A percentile compares a stretch with the other conserved stretches of the same genome.
phyloP scores from a whole-genome alignment of 768 basidiomycete species.

The Hygrophoropsis aurantiaca region DNA sequence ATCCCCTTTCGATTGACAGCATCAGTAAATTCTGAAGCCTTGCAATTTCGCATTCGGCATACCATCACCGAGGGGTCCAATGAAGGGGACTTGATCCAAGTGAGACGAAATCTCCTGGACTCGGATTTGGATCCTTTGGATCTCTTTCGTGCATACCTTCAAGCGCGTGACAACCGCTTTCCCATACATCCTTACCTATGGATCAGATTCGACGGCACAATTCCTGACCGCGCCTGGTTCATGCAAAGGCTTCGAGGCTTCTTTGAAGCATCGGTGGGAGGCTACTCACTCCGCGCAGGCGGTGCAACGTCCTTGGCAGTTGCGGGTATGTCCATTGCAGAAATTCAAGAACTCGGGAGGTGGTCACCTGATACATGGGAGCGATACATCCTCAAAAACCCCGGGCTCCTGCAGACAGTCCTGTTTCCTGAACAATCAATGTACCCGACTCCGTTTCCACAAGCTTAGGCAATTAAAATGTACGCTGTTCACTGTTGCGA shows the following conservation, averaged over 20 bases:
- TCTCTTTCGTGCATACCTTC: conserved; percentile 21
- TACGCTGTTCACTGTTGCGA: too few species aligned
- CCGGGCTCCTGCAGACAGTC: conserved; percentile 29
- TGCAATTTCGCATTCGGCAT: conserved; percentile 10
- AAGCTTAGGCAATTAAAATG: too few species aligned
- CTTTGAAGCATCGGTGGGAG: conserved; percentile 8
- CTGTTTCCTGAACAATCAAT: conserved; percentile 6
- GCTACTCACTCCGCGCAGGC: conserved; percentile 38
- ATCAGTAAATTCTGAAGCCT: neutral
- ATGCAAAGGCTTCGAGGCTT: conserved; percentile 12
- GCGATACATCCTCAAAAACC: conserved; percentile 40
- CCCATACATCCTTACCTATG: conserved; percentile 32
- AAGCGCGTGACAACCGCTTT: conserved; percentile 20
- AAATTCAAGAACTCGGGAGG: conserved; percentile 37
- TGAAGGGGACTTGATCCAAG: conserved; percentile 15
- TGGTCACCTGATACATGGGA: conserved; percentile 39
- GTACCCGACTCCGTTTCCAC: neutral
- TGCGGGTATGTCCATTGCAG: conserved; percentile 21
- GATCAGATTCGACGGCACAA: conserved; percentile 26
- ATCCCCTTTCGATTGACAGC: conserved; percentile 5
- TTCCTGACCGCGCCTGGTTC: conserved; percentile 39
- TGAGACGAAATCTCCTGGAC: too few species aligned
- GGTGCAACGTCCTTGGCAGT: conserved; percentile 40
- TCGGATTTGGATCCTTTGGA: conserved; percentile 18
- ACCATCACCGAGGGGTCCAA: conserved; percentile 18